Evolutionary conservation across 208 protist genomes (phyloP), one percentile per base, ranked within the genome.

Genomic region (Herpetomonas samuelpessoai): DNA sequence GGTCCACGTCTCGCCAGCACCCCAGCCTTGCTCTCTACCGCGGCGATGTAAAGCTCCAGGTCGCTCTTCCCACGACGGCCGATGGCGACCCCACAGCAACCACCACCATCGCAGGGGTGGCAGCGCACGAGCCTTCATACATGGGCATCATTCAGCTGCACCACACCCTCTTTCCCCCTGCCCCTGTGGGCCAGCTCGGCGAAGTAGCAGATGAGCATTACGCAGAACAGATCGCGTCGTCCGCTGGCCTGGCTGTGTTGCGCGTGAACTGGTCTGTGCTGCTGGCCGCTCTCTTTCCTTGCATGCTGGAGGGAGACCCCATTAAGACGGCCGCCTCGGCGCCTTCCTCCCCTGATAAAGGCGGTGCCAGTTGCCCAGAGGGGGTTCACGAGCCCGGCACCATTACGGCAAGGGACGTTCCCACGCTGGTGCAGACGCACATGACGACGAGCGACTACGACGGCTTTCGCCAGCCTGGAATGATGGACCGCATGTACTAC

Each of bases 401-500:
- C 35, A 41, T 41, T 14, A 41, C 35, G 35, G 35, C 35, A 14
- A 14, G 9, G 9, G 6, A 6, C 14, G 35, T 41, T 14, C 9
- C 50, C 60, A 39, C 51, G 26, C 60, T 55, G 24, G 0, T 21
- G 60, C 26, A 31, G 7, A 31, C 31, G 6, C 52, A 35, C 0
- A 57, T 83, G 9, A 57, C 71, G 2, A 61, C 28, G 35, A 41
- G 14, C 1, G 83, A 89, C 19, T 56, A 84, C 19, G 64, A 26
- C 12, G 45, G 59, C 18, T 44, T 95, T 16, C 80, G 83, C 2
- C 71, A 89, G 31, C 78, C 77, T 6, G 75, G 71, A 9, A 62
- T 83, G 44, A 73, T 92, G 68, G 89, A 96, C 46, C 80, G 86
- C 12, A 47, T 96, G 21, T 85, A 93, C 65, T 96, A 92, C 67